These are phyloP conservation scores for Populus euphratica DNA, from an alignment of 345 rosid genomes.

Conservation along the genomic window DNA sequence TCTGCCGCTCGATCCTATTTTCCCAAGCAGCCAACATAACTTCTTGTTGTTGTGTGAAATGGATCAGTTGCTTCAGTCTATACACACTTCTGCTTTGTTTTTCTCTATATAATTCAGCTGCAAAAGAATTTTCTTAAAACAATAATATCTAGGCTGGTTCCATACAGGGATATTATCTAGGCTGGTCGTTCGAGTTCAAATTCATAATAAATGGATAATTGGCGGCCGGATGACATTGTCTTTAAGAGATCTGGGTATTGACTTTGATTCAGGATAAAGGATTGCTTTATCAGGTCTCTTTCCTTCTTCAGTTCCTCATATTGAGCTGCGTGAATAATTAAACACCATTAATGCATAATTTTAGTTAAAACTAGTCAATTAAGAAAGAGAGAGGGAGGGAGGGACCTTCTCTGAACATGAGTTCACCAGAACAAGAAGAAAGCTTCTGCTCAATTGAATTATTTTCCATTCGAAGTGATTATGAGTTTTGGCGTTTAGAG, in stretches of 20 bases:
- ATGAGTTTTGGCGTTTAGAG: background rate
- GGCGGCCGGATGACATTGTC: background rate
- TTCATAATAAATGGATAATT: background rate
- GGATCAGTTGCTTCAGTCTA: slow-evolving; percentile 18
- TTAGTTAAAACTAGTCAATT: background rate
- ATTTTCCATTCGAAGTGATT: slow-evolving; percentile 4
- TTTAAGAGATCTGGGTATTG: background rate
- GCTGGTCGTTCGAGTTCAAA: background rate
- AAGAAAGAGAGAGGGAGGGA: background rate
- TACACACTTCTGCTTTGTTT: slow-evolving; percentile 17
- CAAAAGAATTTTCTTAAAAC: background rate
- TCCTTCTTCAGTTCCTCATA: slow-evolving; percentile 28
- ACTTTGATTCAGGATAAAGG: background rate
- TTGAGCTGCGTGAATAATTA: slow-evolving; percentile 17
- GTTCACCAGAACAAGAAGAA: background rate
- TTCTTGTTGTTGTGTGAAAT: slow-evolving; percentile 8
- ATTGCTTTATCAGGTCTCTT: slow-evolving; percentile 14
- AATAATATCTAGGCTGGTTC: background rate
- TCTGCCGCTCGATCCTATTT: slow-evolving; percentile 6
- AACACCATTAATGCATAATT: background rate
- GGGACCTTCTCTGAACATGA: slow-evolving; percentile 23
- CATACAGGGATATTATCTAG: background rate
- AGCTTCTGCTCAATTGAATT: slow-evolving; percentile 5
- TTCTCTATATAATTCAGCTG: slow-evolving; percentile 23
- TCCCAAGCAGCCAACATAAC: slow-evolving; percentile 5